These are phyloP conservation scores for Pythium guiyangense DNA, from an alignment of 352 stramenopile species.

Conservation along the genomic window DNA sequence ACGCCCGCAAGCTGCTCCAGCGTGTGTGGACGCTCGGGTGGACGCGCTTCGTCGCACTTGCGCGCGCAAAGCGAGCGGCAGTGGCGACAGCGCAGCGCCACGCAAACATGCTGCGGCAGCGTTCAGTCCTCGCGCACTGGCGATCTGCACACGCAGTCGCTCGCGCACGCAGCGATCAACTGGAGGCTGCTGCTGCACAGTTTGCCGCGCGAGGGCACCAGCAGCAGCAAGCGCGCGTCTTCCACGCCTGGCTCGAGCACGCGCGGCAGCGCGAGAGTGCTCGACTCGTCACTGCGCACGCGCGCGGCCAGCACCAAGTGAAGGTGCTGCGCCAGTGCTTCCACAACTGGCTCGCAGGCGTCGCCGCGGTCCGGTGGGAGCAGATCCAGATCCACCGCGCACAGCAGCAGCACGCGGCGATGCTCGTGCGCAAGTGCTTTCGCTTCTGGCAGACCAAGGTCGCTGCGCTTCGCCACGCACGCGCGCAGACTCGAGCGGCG, in stretches of 20 bases:
- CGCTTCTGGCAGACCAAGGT: conserved; percentile 9
- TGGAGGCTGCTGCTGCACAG: neutral
- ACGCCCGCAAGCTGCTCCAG: neutral
- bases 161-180: neutral
- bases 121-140: conserved; percentile 2
- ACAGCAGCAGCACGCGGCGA: neutral
- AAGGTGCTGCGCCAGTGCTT: neutral
- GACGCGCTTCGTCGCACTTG: neutral
- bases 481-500: conserved; percentile 9
- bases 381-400: neutral
- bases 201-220: neutral
- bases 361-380: neutral
- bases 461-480: neutral
- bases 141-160: neutral
- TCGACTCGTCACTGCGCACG: conserved; percentile 11
- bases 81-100: neutral
- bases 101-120: neutral
- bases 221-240: neutral
- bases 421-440: neutral
- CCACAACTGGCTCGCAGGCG: neutral
- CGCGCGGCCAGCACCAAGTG: neutral
- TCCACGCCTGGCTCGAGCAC: conserved; percentile 10
- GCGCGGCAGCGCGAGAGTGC: neutral
- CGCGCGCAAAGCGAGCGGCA: neutral
- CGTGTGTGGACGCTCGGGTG: conserved; percentile 7